Evolutionary conservation across 805 yeast genomes (phyloP), one percentile per base, ranked within the genome.

Genomic region (Cyberlindnera mississippiensis): DNA sequence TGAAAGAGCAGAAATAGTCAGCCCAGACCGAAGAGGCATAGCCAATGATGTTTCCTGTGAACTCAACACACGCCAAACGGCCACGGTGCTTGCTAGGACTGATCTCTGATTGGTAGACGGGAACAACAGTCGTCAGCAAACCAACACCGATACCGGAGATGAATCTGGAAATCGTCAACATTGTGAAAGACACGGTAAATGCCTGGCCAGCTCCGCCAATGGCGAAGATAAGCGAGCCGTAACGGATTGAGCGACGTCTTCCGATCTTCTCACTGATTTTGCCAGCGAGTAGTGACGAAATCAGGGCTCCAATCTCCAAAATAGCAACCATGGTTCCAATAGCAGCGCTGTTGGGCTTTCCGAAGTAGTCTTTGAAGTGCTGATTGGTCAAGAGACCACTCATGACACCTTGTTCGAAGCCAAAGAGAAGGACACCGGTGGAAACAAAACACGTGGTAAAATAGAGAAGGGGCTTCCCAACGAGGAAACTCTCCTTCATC

Each of bases 121-220:
- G 96, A 10, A 88, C 90, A 48, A 88, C 82, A 7, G 95, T 82
- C 19, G 90, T 80, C 35, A 88, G 67, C 40, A 88, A 66, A 3
- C 96, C 96, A 19, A 88, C 90, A 2, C 96, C 96, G n/a, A 87
- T 51, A 14, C 96, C 96, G 30, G 86, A 73, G 35, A 87, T 72
- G 24, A 85, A 76, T 52, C 96, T 68, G 3, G 96, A 96, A 12
- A 78, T 53, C n/a, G 82, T 78, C 67, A 88, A 72, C 33, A 75
- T 55, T 50, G 62, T 56, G 59, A 86, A 71, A 48, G 69, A 71
- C 6, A 62, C 56, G 3, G 91, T 72, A 46, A 73, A 67, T 2
- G 89, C 72, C 63, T 88, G 96, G 34, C 87, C 59, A 1, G 71
- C 57, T 2, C 96, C 96, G 11, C 96, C 96, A 22, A 85, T 51